Evolutionary conservation across 768 basidiomycete genomes (phyloP).

Genomic region (Termitomyces sp.): DNA sequence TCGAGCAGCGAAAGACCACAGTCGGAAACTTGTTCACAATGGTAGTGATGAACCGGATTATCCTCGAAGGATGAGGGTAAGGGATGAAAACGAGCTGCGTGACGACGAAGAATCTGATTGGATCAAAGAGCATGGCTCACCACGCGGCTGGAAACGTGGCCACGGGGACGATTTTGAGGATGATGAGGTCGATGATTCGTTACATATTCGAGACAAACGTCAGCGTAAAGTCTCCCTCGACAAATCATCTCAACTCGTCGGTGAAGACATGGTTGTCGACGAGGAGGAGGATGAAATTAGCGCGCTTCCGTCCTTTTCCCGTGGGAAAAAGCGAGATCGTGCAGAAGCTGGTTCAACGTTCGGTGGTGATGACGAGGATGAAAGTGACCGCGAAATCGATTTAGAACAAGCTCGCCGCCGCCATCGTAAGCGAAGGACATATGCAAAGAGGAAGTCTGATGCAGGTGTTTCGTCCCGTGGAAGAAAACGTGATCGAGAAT

Average conservation of each 20-base stretch:
- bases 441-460: constrained; percentile 50
- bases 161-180: constrained; percentile 42
- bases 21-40: constrained; percentile 32
- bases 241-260: constrained; percentile 29
- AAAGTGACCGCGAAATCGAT: constrained; percentile 31
- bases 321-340: constrained; percentile 76
- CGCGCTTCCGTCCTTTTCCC: constrained; percentile 30
- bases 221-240: constrained; percentile 49
- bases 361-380: constrained; percentile 53
- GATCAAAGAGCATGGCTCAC: constrained; percentile 21
- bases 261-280: constrained; percentile 44
- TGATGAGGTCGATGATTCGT: constrained; percentile 27
- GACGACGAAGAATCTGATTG: constrained; percentile 45
- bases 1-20: constrained; percentile 27
- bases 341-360: constrained; percentile 69
- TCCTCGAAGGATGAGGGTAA: constrained; percentile 50
- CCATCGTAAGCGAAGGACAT: constrained; percentile 53
- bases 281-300: constrained; percentile 39
- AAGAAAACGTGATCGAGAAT: constrained; percentile 63
- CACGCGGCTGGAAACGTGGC: constrained; percentile 47
- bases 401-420: constrained; percentile 38
- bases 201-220: constrained; percentile 45
- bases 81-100: constrained; percentile 41
- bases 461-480: constrained; percentile 36
- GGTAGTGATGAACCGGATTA: constrained; percentile 39